Evolutionary conservation across 768 basidiomycete genomes (phyloP), one percentile per base, ranked within the genome.

Genomic region (Kwoniella dendrophila): DNA sequence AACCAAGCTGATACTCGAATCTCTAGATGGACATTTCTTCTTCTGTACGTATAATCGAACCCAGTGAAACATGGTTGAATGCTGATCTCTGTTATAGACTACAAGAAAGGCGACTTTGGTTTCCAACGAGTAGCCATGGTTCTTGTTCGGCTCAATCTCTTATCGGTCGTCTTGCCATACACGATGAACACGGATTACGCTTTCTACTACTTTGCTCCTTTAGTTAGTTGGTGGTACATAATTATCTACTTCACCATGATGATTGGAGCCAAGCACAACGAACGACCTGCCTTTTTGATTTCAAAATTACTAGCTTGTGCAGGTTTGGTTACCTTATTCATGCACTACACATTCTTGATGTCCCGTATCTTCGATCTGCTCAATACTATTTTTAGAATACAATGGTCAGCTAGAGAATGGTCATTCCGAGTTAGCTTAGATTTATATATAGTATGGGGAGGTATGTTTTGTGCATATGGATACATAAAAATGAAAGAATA

Each of bases 121-220:
- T 87, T 90, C 77, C 77, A 83, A 40, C 87, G 92, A 30, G 82
- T 94, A 51, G 86, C 87, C 24, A 73, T 87, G 86, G 88, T 89
- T 59, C 78, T 94, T 73, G 84, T 92, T 58, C 86, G 92, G 57
- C 81, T 94, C 59, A 96, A 95, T 80, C 79, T 94, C 32, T 82
- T 92, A 44, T 91, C 92, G 4, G 80, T 95, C 54, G 80, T 87
- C 26, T 84, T 96, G 48, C 88, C 88, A 7, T 96, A 94, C 80
- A 85, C 87, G 44, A 93, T 95, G 92, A 86, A 93, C 81, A 92
- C 90, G 59, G 84, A 91, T 78, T 96, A 93, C 79, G 85, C 92
- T 65, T 90, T 86, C 49, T 93, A 93, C 79, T 95, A 93, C 80
- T 93, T 92, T 72, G 84, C 90, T 10, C 92, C 92, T 7, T 83